phyloP scores from a whole-genome alignment of 2,329 filamentous ascomycete genomes.

The Lasiodiplodia hormozganensis region DNA sequence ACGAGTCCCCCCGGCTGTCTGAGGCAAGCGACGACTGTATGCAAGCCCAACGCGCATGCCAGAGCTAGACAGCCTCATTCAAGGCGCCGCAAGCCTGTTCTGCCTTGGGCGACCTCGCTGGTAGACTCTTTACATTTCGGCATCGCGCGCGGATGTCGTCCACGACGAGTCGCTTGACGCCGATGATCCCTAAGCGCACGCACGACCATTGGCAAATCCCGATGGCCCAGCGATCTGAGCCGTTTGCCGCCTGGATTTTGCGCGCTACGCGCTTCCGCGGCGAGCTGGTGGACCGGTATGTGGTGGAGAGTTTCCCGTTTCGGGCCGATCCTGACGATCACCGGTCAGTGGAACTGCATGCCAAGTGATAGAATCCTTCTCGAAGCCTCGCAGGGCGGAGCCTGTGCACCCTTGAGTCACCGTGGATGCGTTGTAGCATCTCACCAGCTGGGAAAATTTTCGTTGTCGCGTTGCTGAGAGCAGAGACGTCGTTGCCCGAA shows the following conservation, averaged over 20 bases:
- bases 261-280: constrained; percentile 14
- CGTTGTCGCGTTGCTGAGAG: neutral
- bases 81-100: neutral
- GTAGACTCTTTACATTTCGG: neutral
- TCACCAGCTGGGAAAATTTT: neutral
- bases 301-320: constrained; percentile 25
- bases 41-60: neutral
- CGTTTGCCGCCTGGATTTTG: constrained; percentile 18
- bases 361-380: constrained; percentile 13
- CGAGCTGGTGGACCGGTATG: constrained; percentile 14
- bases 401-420: neutral
- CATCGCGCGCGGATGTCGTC: constrained; percentile 21
- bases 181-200: constrained; percentile 24
- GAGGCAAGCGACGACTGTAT: neutral
- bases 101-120: neutral
- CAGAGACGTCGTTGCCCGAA: neutral
- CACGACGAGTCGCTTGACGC: constrained; percentile 26
- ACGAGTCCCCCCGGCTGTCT: neutral
- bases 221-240: constrained; percentile 14
- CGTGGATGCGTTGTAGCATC: neutral
- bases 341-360: constrained; percentile 21
- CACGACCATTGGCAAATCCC: constrained; percentile 28
- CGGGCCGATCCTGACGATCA: constrained; percentile 24
- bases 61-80: neutral
- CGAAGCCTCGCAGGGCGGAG: constrained; percentile 1